Conservation (phyloP, 2,329 filamentous ascomycete species). For the Colletotrichum sp. region DNA sequence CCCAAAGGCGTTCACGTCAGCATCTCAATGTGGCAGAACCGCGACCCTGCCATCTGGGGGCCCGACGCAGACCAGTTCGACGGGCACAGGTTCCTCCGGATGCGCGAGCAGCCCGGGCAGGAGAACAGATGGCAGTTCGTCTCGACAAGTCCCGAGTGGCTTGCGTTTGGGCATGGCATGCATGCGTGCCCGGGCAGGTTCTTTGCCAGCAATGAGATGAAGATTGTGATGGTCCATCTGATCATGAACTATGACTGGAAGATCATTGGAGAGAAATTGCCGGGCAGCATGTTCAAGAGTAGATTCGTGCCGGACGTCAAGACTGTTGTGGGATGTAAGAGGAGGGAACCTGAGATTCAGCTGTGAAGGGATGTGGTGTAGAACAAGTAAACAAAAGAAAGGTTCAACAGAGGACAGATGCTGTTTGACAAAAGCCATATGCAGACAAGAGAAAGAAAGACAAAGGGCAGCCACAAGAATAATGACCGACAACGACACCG, state of each 20-base stretch:
- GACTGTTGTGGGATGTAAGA: neutral
- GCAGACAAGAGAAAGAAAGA: neutral
- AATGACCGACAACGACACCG: neutral
- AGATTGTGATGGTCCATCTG: conserved; percentile 43
- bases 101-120: neutral
- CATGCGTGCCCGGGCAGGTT: conserved; percentile 48
- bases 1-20: neutral
- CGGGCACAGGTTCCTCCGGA: neutral
- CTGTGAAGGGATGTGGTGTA: neutral
- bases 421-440: neutral
- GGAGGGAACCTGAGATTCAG: neutral
- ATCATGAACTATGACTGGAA: conserved; percentile 44
- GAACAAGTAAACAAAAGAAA: neutral
- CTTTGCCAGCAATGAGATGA: conserved; percentile 51
- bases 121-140: conserved; percentile 42
- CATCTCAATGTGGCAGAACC: neutral
- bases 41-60: neutral
- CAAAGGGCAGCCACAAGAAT: fast-evolving
- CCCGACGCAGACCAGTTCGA: neutral
- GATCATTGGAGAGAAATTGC: neutral
- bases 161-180: conserved; percentile 41
- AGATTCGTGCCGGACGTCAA: neutral
- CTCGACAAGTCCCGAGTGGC: conserved; percentile 37
- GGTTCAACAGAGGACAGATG: neutral
- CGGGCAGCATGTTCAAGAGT: neutral